Conservation (phyloP, 2,329 filamentous ascomycete genomes). For the Phialemonium atrogriseum region DNA sequence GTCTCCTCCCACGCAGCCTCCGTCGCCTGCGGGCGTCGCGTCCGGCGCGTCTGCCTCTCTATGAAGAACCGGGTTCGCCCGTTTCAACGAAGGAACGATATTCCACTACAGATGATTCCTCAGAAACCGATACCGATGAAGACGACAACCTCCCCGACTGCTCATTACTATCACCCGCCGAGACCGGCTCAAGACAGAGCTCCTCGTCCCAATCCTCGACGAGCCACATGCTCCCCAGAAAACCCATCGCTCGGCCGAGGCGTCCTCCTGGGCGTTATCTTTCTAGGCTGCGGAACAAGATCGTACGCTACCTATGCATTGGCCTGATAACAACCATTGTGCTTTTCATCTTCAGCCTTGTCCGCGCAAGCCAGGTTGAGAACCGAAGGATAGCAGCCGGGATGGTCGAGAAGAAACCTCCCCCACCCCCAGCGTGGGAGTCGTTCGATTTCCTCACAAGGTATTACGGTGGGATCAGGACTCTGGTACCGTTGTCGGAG, state of each 20-base stretch:
- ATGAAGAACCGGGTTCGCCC: constrained; percentile 33
- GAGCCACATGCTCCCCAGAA: constrained; percentile 35
- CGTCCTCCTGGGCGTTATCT: constrained; percentile 26
- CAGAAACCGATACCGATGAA: constrained; percentile 37
- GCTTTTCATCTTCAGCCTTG: constrained; percentile 68
- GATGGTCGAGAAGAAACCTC: constrained; percentile 48
- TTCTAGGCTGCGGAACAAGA: constrained; percentile 61
- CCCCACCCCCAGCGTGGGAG: constrained; percentile 70
- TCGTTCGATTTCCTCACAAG: constrained; percentile 75
- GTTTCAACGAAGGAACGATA: constrained; percentile 38
- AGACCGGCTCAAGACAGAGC: constrained; percentile 46
- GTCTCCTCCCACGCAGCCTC: constrained; percentile 35
- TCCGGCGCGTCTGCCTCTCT: constrained; percentile 36
- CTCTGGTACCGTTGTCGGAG: constrained; percentile 53
- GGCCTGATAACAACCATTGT: constrained; percentile 60
- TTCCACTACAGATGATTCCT: constrained; percentile 41
- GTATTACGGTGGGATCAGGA: constrained; percentile 83
- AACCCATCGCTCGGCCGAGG: constrained; percentile 20
- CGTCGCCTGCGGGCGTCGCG: constrained; percentile 37
- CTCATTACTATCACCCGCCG: constrained; percentile 34
- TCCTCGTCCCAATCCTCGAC: constrained; percentile 34
- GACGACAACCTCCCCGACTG: constrained; percentile 29
- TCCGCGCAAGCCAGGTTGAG: constrained; percentile 64
- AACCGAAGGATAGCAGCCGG: constrained; percentile 52
- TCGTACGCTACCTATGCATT: constrained; percentile 72